A percentile compares a stretch with the other conserved stretches of the same genome.
These are phyloP conservation scores for Phlebiopsis gigantea DNA, from an alignment of 768 basidiomycete species.

Conservation along the genomic window DNA sequence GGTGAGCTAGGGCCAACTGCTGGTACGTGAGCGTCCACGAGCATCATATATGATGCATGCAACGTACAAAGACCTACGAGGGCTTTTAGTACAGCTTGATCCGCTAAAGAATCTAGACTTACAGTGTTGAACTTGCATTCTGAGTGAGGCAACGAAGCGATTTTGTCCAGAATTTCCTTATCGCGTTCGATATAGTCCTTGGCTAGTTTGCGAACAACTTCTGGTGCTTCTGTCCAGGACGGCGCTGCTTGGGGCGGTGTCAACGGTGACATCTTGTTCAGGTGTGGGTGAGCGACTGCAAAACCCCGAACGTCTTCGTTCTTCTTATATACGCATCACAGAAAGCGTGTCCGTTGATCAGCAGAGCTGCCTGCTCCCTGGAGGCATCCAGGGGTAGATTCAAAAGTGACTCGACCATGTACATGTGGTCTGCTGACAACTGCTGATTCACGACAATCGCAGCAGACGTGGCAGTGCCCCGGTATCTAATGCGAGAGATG, in stretches of 20 bases:
- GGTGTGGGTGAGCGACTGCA: background rate
- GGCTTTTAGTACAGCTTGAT: background rate
- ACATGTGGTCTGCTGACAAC: background rate
- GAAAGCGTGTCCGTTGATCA: background rate
- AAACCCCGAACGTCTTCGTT: background rate
- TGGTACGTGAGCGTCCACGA: background rate
- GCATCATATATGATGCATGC: background rate
- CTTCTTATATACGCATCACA: background rate
- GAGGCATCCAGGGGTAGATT: background rate
- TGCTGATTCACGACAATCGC: no score
- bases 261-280: slow-evolving; percentile 20
- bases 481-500: no score
- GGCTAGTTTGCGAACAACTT: slow-evolving; percentile 51
- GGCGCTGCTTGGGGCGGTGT: slow-evolving; percentile 64
- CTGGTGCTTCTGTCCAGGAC: slow-evolving; percentile 59
- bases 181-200: slow-evolving; percentile 55
- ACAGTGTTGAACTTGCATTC: slow-evolving; percentile 67
- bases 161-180: slow-evolving; percentile 48
- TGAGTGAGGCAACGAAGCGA: slow-evolving; percentile 51
- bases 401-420: background rate
- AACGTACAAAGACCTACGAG: slow-evolving; percentile 67
- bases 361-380: background rate
- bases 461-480: no score
- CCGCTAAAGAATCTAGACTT: slow-evolving; percentile 19
- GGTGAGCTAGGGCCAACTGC: slow-evolving; percentile 55